phyloP scores from a whole-genome alignment of 805 yeast genomes.

The Candida silvicultrix region DNA sequence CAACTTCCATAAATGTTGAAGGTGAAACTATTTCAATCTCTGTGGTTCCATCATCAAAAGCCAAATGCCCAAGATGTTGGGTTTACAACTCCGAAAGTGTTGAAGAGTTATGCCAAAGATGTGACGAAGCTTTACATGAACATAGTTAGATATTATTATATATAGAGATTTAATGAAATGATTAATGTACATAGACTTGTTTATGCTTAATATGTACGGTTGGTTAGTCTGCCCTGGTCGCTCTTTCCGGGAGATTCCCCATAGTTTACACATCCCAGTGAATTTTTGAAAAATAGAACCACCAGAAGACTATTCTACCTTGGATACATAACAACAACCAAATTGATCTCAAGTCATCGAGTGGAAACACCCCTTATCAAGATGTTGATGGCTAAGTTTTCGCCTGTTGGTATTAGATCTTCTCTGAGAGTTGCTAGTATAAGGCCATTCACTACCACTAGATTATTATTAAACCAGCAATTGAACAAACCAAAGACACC shows the following conservation, averaged over 20 bases:
- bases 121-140: conserved; percentile 34
- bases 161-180: neutral
- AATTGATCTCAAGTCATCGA: neutral
- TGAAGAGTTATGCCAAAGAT: conserved; percentile 59
- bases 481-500: neutral
- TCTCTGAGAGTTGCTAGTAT: neutral
- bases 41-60: conserved; percentile 38
- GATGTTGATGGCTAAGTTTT: neutral
- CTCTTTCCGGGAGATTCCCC: no score
- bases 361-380: no score
- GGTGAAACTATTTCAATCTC: conserved; percentile 25
- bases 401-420: neutral
- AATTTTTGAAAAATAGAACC: no score
- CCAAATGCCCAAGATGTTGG: conserved; percentile 96
- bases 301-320: no score
- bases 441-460: neutral
- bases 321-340: no score
- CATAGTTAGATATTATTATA: neutral
- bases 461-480: neutral
- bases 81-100: conserved; percentile 50
- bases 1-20: conserved; percentile 23
- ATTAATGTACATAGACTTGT: neutral
- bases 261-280: no score
- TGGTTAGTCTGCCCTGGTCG: no score
- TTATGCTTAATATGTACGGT: neutral